Conservation (phyloP, 768 basidiomycete genomes). For the Pleurotus eryngii region DNA sequence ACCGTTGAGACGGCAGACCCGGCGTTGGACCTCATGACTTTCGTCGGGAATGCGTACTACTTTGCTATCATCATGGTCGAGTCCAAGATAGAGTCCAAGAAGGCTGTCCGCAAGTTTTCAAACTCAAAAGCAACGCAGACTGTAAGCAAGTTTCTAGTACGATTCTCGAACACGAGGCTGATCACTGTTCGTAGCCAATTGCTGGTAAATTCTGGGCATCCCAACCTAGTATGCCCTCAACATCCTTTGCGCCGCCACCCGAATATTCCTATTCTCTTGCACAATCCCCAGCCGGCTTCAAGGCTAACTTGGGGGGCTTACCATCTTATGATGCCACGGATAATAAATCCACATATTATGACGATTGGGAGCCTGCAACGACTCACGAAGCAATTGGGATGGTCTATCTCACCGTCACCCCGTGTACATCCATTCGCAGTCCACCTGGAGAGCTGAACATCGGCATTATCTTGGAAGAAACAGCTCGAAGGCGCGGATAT, state of each 20-base stretch:
- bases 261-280: no score
- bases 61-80: conserved; percentile 37
- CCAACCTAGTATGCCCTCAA: no score
- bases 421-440: conserved; percentile 20
- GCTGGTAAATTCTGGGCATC: no score
- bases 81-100: background rate
- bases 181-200: no score
- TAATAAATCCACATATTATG: background rate
- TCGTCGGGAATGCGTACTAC: conserved; percentile 32
- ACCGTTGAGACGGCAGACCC: conserved; percentile 37
- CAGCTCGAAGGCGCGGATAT: conserved; percentile 37
- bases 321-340: background rate
- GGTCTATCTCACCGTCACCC: conserved; percentile 36
- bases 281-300: no score
- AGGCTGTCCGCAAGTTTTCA: background rate
- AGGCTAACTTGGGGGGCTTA: no score
- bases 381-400: conserved; percentile 31
- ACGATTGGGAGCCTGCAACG: no score
- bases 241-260: no score
- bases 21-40: conserved; percentile 36
- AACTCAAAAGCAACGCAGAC: background rate
- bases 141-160: no score
- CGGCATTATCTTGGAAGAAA: conserved; percentile 45
- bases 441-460: conserved; percentile 46
- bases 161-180: no score